Conservation (phyloP, 768 basidiomycete genomes). For the Mycena rebaudengoi region DNA sequence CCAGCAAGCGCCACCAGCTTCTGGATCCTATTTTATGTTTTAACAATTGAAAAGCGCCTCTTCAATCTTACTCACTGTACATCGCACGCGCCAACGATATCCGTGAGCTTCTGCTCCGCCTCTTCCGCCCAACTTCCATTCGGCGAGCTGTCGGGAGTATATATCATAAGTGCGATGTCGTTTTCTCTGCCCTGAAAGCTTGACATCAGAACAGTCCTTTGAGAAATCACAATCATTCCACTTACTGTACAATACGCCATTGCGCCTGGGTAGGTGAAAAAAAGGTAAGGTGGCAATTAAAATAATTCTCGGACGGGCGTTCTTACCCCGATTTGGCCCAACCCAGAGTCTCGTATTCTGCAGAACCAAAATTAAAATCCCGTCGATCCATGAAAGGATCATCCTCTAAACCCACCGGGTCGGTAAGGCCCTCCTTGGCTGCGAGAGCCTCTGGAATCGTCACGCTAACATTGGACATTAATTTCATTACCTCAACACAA, state of each 20-base stretch:
- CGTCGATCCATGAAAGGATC: too few species aligned
- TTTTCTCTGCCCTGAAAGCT: not conserved
- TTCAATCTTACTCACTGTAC: not conserved
- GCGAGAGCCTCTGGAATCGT: not conserved
- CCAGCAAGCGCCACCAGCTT: not conserved
- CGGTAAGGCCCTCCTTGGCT: not conserved
- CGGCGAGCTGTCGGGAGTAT: not conserved
- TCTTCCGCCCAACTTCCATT: not conserved
- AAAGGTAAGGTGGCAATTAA: not conserved
- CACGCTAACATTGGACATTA: not conserved
- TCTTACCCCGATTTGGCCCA: not conserved
- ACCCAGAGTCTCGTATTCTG: not conserved
- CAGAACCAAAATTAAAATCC: too few species aligned
- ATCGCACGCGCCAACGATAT: constrained; percentile 1
- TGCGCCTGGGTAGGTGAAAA: not conserved
- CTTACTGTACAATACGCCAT: not conserved
- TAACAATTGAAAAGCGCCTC: not conserved
- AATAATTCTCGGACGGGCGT: not conserved
- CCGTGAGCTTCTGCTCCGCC: not conserved
- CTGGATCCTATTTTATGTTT: not conserved
- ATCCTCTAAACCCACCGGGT: not conserved
- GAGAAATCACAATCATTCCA: too few species aligned
- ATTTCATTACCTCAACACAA: not conserved
- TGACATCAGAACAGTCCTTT: not conserved
- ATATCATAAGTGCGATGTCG: constrained; percentile 5